Evolutionary conservation across 257 asterid genomes (phyloP), one percentile per base, ranked within the genome.

Genomic region (Datura wrightii): DNA sequence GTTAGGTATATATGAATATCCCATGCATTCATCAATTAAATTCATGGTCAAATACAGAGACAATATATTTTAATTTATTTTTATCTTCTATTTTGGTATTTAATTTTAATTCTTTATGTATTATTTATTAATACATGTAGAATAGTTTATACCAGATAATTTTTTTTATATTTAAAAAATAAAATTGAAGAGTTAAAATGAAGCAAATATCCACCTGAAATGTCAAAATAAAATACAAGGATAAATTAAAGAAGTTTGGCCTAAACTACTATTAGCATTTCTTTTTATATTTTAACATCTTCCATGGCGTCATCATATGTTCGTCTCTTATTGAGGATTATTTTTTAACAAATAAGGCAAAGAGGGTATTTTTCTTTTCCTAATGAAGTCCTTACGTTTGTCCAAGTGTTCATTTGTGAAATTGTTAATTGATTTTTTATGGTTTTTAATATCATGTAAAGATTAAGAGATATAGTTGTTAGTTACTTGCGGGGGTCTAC

Each of bases 21-120:
- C 44, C 62, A 76, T 50, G 60, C 62, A 76, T 76, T 50, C 62
- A 14, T 50, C 62, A 34, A 65, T 65, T 65, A 36, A 48, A 24
- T 50, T 76, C 37, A 72, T 24, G 31, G 31, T 24, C 31, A 24
- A 24, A 24, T 24, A 24, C 1, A 24, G 31, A 24, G 31, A 24
- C 31, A 24, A 24, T 24, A 24, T 24, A 0, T 24, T 24, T 24
- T 24, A 24, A 0, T 24, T 24, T 24, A 24, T 24, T n/a, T n/a
- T n/a, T n/a, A n/a, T n/a, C n/a, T n/a, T n/a, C n/a, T n/a, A n/a
- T n/a, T 24, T 24, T 24, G 31, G 31, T 24, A 24, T 24, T 24
- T 24, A 24, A 24, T 24, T 24, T 24, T 24, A 24, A 24, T 24
- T 24, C 31, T 24, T 24, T 24, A 24, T 24, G 31, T 24, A 24